Evolutionary conservation across 2,329 filamentous ascomycete species (phyloP).

Genomic region (Lecanicillium sp.): DNA sequence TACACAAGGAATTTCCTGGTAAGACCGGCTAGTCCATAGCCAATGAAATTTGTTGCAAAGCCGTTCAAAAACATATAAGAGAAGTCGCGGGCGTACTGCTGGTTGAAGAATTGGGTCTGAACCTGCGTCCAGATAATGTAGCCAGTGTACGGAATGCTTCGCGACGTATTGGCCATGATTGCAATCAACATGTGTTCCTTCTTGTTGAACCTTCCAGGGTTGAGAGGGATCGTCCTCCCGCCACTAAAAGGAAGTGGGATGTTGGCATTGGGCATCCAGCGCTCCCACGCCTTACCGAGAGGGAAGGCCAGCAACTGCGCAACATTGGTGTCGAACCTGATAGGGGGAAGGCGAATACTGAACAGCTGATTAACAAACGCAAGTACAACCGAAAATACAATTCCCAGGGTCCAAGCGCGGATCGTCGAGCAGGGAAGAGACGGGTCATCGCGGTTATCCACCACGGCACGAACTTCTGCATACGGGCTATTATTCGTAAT

Average conservation of each 20-base stretch:
- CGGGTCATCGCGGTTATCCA: slow-evolving; percentile 30
- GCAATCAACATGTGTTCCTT: slow-evolving; percentile 46
- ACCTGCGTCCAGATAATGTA: slow-evolving; percentile 36
- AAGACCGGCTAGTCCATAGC: slow-evolving; percentile 39
- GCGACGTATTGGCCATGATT: slow-evolving; percentile 44
- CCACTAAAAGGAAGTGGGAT: slow-evolving; percentile 18
- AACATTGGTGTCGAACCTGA: slow-evolving; percentile 28
- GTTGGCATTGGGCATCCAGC: slow-evolving; percentile 21
- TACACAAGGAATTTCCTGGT: slow-evolving; percentile 36
- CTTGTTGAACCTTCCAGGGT: slow-evolving; percentile 39
- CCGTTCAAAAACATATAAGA: slow-evolving; percentile 36
- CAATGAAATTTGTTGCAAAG: slow-evolving; percentile 38
- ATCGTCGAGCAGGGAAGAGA: slow-evolving; percentile 28
- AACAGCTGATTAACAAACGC: slow-evolving; percentile 30
- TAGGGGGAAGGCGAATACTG: slow-evolving; percentile 26
- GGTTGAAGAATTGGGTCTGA: slow-evolving; percentile 35
- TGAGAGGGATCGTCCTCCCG: slow-evolving; percentile 29
- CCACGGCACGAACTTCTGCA: slow-evolving; percentile 30
- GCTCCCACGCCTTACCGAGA: slow-evolving; percentile 25
- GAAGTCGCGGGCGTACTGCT: slow-evolving; percentile 32
- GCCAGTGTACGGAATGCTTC: slow-evolving; percentile 31
- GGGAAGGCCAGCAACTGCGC: slow-evolving; percentile 30
- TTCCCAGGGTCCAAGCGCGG: slow-evolving; percentile 26
- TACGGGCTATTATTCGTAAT: slow-evolving; percentile 24
- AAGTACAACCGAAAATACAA: slow-evolving; percentile 23